A percentile compares a stretch with the other conserved stretches of the same genome.
phyloP scores from a whole-genome alignment of 2,329 filamentous ascomycete species.

The Epichloe coenophiala region DNA sequence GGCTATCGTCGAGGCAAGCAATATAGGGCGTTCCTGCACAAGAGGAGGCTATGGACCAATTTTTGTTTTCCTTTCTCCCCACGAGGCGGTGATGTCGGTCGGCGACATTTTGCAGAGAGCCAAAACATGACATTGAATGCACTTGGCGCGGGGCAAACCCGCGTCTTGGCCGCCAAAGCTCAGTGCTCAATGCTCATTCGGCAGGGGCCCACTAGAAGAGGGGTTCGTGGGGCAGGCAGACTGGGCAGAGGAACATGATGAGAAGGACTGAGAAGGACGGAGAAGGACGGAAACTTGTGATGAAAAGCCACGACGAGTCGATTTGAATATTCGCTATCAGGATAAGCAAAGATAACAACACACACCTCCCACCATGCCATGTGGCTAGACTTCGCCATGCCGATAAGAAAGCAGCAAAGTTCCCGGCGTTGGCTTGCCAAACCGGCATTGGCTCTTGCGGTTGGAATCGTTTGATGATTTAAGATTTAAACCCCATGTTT shows the following conservation, averaged over 20 bases:
- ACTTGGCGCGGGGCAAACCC: background rate
- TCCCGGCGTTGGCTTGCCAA: background rate
- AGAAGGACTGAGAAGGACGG: too few relatives aligned
- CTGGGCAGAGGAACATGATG: background rate
- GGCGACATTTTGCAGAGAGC: background rate
- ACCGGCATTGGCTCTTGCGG: background rate
- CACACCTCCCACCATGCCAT: background rate
- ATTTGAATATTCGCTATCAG: background rate
- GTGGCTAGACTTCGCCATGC: background rate
- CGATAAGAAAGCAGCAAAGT: background rate
- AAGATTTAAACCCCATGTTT: background rate
- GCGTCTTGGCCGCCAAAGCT: background rate
- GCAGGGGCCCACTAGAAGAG: background rate
- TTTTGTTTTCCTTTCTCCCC: background rate
- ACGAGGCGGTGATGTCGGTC: background rate
- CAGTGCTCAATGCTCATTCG: background rate
- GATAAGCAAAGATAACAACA: background rate
- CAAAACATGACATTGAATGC: background rate
- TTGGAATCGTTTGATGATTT: too few relatives aligned
- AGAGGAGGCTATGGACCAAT: background rate
- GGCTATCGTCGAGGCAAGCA: background rate
- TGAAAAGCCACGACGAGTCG: background rate
- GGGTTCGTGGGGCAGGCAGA: background rate
- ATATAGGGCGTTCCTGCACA: background rate
- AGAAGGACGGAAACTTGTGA: too few relatives aligned